phyloP scores from a whole-genome alignment of 768 basidiomycete species.

The Flagelloscypha sp. region DNA sequence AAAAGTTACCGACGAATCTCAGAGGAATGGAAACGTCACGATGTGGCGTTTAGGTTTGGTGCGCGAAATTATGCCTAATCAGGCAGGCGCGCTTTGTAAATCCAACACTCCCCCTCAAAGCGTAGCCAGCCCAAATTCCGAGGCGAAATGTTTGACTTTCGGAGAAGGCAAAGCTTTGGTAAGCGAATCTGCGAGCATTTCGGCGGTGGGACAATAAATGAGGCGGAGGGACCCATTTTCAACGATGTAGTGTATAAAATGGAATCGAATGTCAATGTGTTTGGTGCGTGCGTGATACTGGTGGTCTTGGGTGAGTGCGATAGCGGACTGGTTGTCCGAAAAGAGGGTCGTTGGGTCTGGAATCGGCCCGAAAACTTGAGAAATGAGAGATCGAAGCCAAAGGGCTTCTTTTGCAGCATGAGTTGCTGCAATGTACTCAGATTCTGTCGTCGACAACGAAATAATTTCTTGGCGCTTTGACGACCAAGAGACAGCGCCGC shows the following conservation, averaged over 20 bases:
- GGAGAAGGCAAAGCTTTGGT: conserved; percentile 16
- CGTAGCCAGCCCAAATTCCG: no score
- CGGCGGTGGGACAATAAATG: conserved; percentile 15
- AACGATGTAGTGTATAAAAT: conserved; percentile 22
- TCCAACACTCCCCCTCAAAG: no score
- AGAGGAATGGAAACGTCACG: no score
- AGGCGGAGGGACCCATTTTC: conserved; percentile 10
- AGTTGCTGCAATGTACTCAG: conserved; percentile 26
- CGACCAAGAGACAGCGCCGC: conserved; percentile 21
- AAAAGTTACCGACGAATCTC: no score
- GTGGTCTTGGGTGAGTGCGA: conserved; percentile 16
- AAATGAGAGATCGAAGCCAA: conserved; percentile 8
- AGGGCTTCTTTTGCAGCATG: conserved; percentile 19
- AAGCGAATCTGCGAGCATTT: conserved; percentile 19
- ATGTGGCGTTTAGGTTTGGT: no score
- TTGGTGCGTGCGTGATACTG: conserved; percentile 24
- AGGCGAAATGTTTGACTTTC: conserved; percentile 5
- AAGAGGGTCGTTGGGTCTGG: conserved; percentile 9
- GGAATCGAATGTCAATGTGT: conserved; percentile 29
- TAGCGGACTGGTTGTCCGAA: conserved; percentile 17
- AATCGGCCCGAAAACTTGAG: conserved; percentile 5
- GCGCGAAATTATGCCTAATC: no score
- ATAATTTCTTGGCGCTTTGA: conserved; percentile 24
- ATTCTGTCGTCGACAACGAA: conserved; percentile 25
- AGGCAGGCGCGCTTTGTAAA: no score